phyloP scores from a whole-genome alignment of 257 asterid genomes.

The Paulownia fortunei region DNA sequence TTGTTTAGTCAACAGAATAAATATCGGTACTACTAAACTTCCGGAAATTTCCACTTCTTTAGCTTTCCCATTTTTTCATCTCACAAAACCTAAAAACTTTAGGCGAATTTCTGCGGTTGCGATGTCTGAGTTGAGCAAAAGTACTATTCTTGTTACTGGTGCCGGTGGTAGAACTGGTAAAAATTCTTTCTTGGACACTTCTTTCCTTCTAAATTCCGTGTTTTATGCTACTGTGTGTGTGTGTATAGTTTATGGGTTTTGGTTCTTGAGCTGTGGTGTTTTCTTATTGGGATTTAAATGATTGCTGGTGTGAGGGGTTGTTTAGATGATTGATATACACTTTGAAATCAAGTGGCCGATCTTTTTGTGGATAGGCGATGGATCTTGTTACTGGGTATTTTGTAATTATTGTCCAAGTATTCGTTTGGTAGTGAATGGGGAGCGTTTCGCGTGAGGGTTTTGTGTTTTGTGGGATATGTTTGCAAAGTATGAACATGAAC shows the following conservation, averaged over 20 bases:
- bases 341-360: not conserved
- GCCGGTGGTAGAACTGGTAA: constrained; percentile 97
- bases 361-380: not conserved
- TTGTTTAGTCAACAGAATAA: constrained; percentile 11
- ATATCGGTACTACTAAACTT: not conserved
- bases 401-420: constrained; percentile 1
- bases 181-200: not conserved
- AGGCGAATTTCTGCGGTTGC: constrained; percentile 47
- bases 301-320: constrained; percentile 10
- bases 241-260: constrained; percentile 6
- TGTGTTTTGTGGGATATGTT: not conserved
- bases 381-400: not conserved
- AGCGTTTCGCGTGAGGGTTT: not conserved
- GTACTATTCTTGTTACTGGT: constrained; percentile 88
- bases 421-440: not conserved
- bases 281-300: not conserved
- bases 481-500: not conserved
- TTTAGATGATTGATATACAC: not conserved
- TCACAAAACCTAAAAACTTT: constrained; percentile 19
- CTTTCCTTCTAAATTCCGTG: not conserved
- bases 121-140: constrained; percentile 63
- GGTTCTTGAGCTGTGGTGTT: constrained; percentile 1
- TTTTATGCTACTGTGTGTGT: not conserved
- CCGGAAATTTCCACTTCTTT: constrained; percentile 27
- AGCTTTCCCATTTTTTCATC: constrained; percentile 15